Percentiles rank a stretch among this genome's conserved stretches.
Conservation (phyloP, 228 moss, liverwort and hornwort genomes). For the Sphagnum magellanicum region DNA sequence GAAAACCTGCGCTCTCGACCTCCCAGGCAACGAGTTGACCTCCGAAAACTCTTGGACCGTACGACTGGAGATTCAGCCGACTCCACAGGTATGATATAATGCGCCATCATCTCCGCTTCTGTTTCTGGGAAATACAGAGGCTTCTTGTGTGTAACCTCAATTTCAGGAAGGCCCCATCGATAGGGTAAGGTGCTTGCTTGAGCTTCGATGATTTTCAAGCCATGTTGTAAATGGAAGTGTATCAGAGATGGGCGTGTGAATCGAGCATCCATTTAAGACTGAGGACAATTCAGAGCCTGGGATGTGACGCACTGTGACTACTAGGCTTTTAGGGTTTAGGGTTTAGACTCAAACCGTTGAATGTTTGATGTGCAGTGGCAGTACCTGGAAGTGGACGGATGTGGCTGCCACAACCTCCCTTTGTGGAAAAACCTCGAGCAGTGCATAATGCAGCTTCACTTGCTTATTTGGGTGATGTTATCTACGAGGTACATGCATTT, state of each 20-base stretch:
- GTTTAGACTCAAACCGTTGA: neutral
- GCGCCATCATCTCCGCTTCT: neutral
- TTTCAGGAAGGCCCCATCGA: too few species aligned
- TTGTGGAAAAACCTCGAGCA: constrained; percentile 70
- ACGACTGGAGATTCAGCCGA: neutral
- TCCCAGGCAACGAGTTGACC: constrained; percentile 3
- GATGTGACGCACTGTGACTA: neutral
- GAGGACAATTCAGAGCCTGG: neutral
- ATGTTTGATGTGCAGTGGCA: constrained; percentile 11
- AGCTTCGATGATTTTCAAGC: too few species aligned
- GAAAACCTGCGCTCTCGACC: neutral
- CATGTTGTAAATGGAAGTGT: too few species aligned
- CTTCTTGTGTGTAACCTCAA: neutral
- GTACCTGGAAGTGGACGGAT: constrained; percentile 36
- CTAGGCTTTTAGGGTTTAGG: neutral
- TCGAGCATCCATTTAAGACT: neutral
- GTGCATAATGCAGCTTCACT: constrained; percentile 93
- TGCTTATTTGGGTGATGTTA: constrained; percentile 89
- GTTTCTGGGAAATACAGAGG: neutral
- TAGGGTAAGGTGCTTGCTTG: too few species aligned
- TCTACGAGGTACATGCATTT: constrained; percentile 63
- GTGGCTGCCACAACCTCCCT: constrained; percentile 80
- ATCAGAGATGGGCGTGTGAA: too few species aligned
- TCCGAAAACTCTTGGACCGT: constrained; percentile 1
- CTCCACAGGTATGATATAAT: neutral